phyloP scores from a whole-genome alignment of 2,329 filamentous ascomycete species.

The Aspergillus sp. region DNA sequence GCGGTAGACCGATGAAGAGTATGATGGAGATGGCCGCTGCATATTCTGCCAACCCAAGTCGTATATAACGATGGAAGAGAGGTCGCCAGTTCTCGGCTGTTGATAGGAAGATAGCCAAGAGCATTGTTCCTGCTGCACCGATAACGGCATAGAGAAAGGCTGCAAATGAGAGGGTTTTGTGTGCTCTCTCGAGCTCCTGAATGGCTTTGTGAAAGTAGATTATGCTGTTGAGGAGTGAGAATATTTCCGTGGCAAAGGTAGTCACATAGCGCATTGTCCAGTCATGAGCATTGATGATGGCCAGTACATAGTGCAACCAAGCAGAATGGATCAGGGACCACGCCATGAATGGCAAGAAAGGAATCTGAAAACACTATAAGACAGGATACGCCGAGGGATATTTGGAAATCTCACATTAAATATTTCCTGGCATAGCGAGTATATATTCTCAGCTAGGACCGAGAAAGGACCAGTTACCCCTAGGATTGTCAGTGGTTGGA shows the following conservation, averaged over 20 bases:
- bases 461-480: constrained; percentile 64
- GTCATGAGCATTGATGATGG: constrained; percentile 63
- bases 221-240: constrained; percentile 61
- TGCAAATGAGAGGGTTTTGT: constrained; percentile 53
- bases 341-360: constrained; percentile 64
- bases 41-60: constrained; percentile 59
- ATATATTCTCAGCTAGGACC: constrained; percentile 63
- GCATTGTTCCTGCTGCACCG: constrained; percentile 59
- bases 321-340: constrained; percentile 62
- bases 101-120: constrained; percentile 57
- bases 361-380: constrained; percentile 14
- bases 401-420: constrained; percentile 44
- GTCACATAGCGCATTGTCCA: constrained; percentile 69
- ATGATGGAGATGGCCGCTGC: constrained; percentile 64
- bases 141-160: constrained; percentile 63
- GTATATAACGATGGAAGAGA: constrained; percentile 57
- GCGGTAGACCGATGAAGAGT: constrained; percentile 59
- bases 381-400: not conserved
- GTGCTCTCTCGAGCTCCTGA: constrained; percentile 59
- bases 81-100: constrained; percentile 60
- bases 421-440: constrained; percentile 50
- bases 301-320: constrained; percentile 62
- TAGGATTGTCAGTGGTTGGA: constrained; percentile 61
- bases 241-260: constrained; percentile 62
- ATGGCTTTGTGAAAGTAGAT: constrained; percentile 66